These are phyloP conservation scores for Monosiga brevicollis DNA, from an alignment of 78 protist species.

Conservation along the genomic window DNA sequence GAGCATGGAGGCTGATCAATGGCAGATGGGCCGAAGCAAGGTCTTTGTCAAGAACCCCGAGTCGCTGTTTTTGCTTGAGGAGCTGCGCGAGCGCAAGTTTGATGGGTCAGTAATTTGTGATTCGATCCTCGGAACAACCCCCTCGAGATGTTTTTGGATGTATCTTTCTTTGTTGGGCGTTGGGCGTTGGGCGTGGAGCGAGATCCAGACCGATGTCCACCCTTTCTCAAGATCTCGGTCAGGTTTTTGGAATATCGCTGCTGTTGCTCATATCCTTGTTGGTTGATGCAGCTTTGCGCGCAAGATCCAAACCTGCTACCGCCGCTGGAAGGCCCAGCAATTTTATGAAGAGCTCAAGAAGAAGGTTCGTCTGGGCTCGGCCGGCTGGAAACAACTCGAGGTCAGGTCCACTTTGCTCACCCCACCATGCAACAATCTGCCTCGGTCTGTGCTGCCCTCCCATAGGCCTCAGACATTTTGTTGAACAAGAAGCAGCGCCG, in stretches of 20 bases:
- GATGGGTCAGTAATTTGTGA: too few species aligned
- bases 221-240: too few species aligned
- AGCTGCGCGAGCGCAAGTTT: slow-evolving; percentile 46
- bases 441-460: not conserved
- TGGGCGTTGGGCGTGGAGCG: too few species aligned
- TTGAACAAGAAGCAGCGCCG: slow-evolving; percentile 5
- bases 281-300: too few species aligned
- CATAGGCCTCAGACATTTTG: slow-evolving; percentile 7
- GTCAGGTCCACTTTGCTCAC: not conserved
- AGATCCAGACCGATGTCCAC: too few species aligned
- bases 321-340: slow-evolving; percentile 18
- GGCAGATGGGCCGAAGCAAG: slow-evolving; percentile 68
- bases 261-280: too few species aligned
- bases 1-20: slow-evolving; percentile 20
- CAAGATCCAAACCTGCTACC: slow-evolving; percentile 45
- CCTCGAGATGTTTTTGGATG: too few species aligned
- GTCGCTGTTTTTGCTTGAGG: slow-evolving; percentile 51
- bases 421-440: not conserved
- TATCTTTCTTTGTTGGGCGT: too few species aligned
- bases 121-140: too few species aligned
- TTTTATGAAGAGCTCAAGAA: not conserved
- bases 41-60: slow-evolving; percentile 66
- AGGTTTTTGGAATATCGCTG: too few species aligned
- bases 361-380: not conserved
- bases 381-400: not conserved